Base-by-base conservation (phyloP, 2,329 filamentous ascomycete species). In the Metarhizium sp. region DNA sequence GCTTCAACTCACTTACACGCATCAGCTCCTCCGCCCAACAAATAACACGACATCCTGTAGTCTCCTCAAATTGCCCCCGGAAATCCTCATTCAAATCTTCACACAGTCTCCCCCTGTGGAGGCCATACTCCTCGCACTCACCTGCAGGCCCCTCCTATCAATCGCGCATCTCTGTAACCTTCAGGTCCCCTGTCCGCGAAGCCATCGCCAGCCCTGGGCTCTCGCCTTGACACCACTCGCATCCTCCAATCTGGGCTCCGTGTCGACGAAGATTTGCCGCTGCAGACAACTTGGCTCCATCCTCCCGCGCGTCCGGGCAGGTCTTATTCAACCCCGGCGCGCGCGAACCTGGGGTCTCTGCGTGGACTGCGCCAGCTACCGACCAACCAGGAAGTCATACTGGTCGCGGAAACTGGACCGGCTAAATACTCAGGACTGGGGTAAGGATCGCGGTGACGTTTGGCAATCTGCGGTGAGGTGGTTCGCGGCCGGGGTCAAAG, bases 61-160 rank as follows among this genome's bases (percentile, higher is more conserved):
- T 0, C 53, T 67, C 7, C 53, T 63, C 25, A 57, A 43, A n/a
- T 55, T 68, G 2, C 66, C 66, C 8, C 53, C 60, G 16, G 66
- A 68, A 32, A 60, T 67, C 48, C 54, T 67, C n/a, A 52, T 59
- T 29, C 57, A 60, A 4, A 61, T 67, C 42, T 63, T 62, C 43
- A 42, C 50, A 3, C 55, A 61, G 25, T 25, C 25, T 25, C 25
- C 16, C 53, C 59, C 7, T 34, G 47, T 5, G 14, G 61, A 65
- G 49, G 53, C 50, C 34, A 50, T 63, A 14, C 53, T 58, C 52
- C 56, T 65, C 25, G 61, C 55, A 8, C 54, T 61, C 54, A 60
- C 57, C 30, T 64, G 58, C 55, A 67, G 62, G 52, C 50, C 50
- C 40, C 53, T 66, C 40, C 58, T 66, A 6, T 46, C 50, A n/a